Percentiles rank a stretch among this genome's conserved stretches.
phyloP scores from a whole-genome alignment of 1,139 yeast genomes.

The Magnusiomyces starmeri region DNA sequence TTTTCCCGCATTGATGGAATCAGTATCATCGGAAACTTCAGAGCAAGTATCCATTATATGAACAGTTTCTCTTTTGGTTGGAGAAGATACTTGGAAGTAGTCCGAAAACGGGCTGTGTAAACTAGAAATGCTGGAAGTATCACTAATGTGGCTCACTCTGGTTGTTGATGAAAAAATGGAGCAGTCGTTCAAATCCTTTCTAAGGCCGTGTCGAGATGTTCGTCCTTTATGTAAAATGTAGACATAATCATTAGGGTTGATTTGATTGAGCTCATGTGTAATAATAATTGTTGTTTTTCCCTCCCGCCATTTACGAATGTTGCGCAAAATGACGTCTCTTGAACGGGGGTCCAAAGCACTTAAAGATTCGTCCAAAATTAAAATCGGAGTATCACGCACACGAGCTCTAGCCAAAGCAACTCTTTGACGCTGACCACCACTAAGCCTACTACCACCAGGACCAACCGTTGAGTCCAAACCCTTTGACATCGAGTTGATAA shows the following conservation, averaged over 20 bases:
- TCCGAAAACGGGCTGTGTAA: slow-evolving; percentile 9
- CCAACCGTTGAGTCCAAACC: slow-evolving; percentile 52
- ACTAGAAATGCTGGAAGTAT: background rate
- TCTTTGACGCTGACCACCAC: slow-evolving; percentile 89
- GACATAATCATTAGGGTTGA: slow-evolving; percentile 48
- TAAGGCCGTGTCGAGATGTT: slow-evolving; percentile 41
- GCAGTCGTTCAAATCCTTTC: slow-evolving; percentile 29
- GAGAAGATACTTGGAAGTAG: background rate
- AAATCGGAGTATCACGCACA: slow-evolving; percentile 60
- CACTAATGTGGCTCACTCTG: slow-evolving; percentile 6
- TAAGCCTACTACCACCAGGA: slow-evolving; percentile 44
- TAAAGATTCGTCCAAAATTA: slow-evolving; percentile 77
- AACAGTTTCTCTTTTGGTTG: background rate
- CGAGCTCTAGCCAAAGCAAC: slow-evolving; percentile 78
- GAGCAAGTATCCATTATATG: background rate
- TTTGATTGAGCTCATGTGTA: slow-evolving; percentile 66
- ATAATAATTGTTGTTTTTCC: slow-evolving; percentile 71
- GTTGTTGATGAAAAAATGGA: background rate
- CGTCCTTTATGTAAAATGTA: slow-evolving; percentile 52
- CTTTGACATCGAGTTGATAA: slow-evolving; percentile 40
- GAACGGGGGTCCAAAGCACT: slow-evolving; percentile 64
- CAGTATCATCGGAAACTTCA: background rate
- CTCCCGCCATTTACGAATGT: slow-evolving; percentile 52
- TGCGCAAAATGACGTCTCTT: slow-evolving; percentile 41
- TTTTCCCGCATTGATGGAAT: background rate